Percentiles rank a stretch among this genome's conserved stretches.
These are phyloP conservation scores for Starmerella ratchasimensis DNA, from an alignment of 805 yeast species.

Conservation along the genomic window DNA sequence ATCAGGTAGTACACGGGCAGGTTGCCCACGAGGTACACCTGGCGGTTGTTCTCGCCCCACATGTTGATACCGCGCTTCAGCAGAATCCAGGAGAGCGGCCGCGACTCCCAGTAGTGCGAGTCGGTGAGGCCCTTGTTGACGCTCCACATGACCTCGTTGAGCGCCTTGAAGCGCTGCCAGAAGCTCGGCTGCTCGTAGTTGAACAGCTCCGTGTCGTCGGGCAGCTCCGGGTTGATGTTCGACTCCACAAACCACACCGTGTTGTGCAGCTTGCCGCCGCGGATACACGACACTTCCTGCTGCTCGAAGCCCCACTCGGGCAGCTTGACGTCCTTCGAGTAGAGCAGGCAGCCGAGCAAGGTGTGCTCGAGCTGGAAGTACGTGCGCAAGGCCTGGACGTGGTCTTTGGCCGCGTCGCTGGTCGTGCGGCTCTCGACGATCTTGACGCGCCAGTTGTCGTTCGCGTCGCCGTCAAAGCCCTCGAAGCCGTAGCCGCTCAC, in stretches of 20 bases:
- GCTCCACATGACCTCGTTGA: constrained; percentile 44
- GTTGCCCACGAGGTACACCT: constrained; percentile 54
- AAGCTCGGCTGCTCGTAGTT: constrained; percentile 31
- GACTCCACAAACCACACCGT: constrained; percentile 65
- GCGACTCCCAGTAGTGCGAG: constrained; percentile 37
- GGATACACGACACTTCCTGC: constrained; percentile 79
- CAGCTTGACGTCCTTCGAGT: constrained; percentile 53
- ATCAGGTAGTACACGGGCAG: constrained; percentile 41
- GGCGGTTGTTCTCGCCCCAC: constrained; percentile 34
- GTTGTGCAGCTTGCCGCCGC: constrained; percentile 51
- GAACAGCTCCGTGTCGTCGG: constrained; percentile 26
- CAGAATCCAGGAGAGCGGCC: constrained; percentile 54
- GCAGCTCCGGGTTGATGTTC: constrained; percentile 41
- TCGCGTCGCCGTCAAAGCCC: constrained; percentile 49
- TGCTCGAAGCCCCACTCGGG: constrained; percentile 81
- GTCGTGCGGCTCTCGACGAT: constrained; percentile 31
- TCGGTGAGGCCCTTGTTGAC: constrained; percentile 36
- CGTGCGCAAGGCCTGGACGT: constrained; percentile 46
- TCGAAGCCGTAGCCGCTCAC: constrained; percentile 59
- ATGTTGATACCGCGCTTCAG: constrained; percentile 45
- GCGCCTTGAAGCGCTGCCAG: constrained; percentile 39
- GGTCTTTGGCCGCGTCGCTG: constrained; percentile 24
- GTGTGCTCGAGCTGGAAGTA: constrained; percentile 55
- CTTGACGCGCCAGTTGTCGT: constrained; percentile 56
- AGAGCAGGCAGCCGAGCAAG: constrained; percentile 52